Evolutionary conservation across 2,329 filamentous ascomycete species (phyloP).

Genomic region (Cytospora piceicola): DNA sequence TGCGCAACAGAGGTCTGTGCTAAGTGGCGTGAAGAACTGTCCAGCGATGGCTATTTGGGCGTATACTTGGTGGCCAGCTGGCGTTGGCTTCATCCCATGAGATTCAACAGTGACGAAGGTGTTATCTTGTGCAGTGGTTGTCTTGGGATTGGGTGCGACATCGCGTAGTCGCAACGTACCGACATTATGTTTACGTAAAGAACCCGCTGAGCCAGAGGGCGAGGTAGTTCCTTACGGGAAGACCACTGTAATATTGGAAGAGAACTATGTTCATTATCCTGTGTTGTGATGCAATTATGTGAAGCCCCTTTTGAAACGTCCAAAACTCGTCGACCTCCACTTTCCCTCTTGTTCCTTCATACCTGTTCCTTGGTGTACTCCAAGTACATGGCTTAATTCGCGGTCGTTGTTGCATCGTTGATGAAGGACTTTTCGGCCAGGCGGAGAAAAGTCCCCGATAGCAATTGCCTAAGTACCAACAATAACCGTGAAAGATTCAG

Average conservation of each 20-base stretch:
- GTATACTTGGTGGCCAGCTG: slow-evolving; percentile 9
- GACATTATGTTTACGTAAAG: background rate
- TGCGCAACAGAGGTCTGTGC: slow-evolving; percentile 2
- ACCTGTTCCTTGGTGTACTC: no score
- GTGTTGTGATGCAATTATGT: background rate
- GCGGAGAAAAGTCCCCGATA: no score
- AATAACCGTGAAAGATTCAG: no score
- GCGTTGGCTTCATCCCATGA: background rate
- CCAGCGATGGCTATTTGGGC: no score
- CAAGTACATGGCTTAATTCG: no score
- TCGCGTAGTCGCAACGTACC: background rate
- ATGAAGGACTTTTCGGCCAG: no score
- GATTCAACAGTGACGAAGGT: background rate
- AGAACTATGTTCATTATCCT: background rate
- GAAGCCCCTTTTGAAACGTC: background rate
- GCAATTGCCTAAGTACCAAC: no score
- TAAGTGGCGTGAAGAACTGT: background rate
- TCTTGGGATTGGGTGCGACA: background rate
- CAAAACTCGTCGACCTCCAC: no score
- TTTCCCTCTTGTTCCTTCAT: no score
- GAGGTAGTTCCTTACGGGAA: background rate
- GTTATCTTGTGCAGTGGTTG: background rate
- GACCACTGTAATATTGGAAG: background rate
- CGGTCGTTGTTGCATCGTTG: no score
- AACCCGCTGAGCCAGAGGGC: background rate